Base-by-base conservation (phyloP, 495 filamentous ascomycete genomes). In the Lindgomyces ingoldianus region DNA sequence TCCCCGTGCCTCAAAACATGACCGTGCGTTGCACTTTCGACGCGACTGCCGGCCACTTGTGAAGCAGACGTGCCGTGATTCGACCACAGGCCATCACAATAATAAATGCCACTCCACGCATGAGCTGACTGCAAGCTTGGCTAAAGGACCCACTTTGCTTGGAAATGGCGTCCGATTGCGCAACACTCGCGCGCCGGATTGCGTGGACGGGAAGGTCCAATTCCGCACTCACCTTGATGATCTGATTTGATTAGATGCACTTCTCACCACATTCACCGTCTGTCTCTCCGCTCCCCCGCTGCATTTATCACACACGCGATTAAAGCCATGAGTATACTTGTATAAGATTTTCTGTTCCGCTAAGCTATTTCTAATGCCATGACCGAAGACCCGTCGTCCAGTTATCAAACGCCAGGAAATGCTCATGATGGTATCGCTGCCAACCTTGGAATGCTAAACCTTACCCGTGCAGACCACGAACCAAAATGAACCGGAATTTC, bases 11-110 rank as follows among this genome's bases (percentile, higher is more conserved):
- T 39, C 39, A 51, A 36, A 39, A 39, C 33, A 39, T 39, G 33
- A 66, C 47, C 39, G 63, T 66, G 55, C 63, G 56, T n/a, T 53
- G 63, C 63, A 19, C 36, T 14, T 36, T 14, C 57, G 27, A 55
- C 63, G 56, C 56, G 55, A 42, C 63, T 54, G 36, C 45, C 25
- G 21, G 14, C 45, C 29, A 47, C 44, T 22, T 19, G 6, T 4
- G 6, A 18, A 6, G 8, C 4, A 47, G 36, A 66, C 63, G 64
- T 57, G 64, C 33, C 18, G 12, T 52, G 57, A 62, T 52, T 61
- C 49, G 64, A 49, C 26, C 3, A 8, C 41, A 51, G 63, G 29
- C 57, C 64, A 39, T 39, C 64, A 67, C 64, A 26, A 60, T 42
- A 57, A 67, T 57, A 61, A 9, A 16, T 4, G 14, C n/a, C 25